phyloP scores from a whole-genome alignment of 768 basidiomycete genomes.

The Trametes cingulata region DNA sequence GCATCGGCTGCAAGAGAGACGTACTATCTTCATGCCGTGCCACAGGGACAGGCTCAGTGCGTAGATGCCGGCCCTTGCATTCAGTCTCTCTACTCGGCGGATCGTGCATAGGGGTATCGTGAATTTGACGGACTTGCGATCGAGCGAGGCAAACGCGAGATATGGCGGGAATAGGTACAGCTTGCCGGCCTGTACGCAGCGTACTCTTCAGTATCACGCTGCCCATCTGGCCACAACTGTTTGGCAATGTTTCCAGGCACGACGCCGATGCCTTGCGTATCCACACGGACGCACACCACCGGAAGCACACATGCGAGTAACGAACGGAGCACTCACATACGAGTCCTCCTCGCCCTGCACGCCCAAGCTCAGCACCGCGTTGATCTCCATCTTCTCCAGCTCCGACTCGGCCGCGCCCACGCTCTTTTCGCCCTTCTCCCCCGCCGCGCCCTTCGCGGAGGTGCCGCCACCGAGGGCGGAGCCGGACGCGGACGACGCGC shows the following conservation, averaged over 20 bases:
- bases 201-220: background rate
- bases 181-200: constrained; percentile 72
- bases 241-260: too few species aligned
- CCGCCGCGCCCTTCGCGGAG: background rate
- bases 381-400: constrained; percentile 80
- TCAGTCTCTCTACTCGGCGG: constrained; percentile 90
- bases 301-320: background rate
- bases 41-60: constrained; percentile 93
- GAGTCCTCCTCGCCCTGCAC: constrained; percentile 85
- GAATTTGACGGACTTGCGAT: constrained; percentile 89
- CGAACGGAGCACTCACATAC: constrained; percentile 63
- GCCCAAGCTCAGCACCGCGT: constrained; percentile 80
- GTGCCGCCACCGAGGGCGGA: background rate
- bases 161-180: constrained; percentile 87
- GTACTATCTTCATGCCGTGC: constrained; percentile 91
- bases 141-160: constrained; percentile 86
- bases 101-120: constrained; percentile 91
- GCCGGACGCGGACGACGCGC: constrained; percentile 15
- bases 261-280: too few species aligned
- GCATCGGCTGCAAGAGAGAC: background rate
- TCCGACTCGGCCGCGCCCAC: constrained; percentile 36
- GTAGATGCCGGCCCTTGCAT: constrained; percentile 92
- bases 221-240: too few species aligned
- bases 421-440: constrained; percentile 22
- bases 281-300: too few species aligned